These are phyloP conservation scores for Penicillium oxalicum DNA, from an alignment of 2,329 filamentous ascomycete species.

Conservation along the genomic window DNA sequence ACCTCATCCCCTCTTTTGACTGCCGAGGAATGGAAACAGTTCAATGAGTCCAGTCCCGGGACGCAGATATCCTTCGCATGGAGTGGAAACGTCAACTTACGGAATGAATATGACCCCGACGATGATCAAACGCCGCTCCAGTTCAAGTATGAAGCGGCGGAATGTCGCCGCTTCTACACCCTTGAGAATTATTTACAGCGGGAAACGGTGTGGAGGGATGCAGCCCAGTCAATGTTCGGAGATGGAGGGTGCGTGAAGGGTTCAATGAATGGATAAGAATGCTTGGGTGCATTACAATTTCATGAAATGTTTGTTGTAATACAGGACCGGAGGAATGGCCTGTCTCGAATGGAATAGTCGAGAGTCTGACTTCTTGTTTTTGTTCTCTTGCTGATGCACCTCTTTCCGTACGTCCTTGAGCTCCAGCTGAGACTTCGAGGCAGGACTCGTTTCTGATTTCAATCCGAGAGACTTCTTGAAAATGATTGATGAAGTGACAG, in stretches of 20 bases:
- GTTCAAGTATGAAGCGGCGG: conserved; percentile 56
- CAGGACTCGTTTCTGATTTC: no score
- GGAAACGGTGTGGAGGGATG: conserved; percentile 48
- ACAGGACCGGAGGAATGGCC: no score
- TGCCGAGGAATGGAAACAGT: conserved; percentile 14
- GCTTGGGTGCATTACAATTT: conserved; percentile 10
- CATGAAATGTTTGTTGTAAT: no score
- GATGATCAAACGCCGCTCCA: conserved; percentile 48
- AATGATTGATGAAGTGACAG: no score
- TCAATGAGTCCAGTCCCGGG: conserved; percentile 15
- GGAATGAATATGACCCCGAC: conserved; percentile 42
- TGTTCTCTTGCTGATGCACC: no score
- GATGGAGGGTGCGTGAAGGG: conserved; percentile 17
- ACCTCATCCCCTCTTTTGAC: conserved; percentile 15
- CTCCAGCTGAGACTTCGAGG: no score
- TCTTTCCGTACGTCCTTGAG: no score
- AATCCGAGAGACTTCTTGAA: no score
- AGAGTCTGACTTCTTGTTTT: no score
- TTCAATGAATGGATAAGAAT: conserved; percentile 19
- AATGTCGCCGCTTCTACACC: conserved; percentile 58
- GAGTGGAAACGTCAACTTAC: conserved; percentile 39
- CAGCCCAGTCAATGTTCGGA: conserved; percentile 24
- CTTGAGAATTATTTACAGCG: conserved; percentile 48
- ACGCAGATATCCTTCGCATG: conserved; percentile 10
- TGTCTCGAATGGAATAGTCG: no score